phyloP scores from a whole-genome alignment of 371 early-diverging fungal genomes.

The Mortierella sp. region DNA sequence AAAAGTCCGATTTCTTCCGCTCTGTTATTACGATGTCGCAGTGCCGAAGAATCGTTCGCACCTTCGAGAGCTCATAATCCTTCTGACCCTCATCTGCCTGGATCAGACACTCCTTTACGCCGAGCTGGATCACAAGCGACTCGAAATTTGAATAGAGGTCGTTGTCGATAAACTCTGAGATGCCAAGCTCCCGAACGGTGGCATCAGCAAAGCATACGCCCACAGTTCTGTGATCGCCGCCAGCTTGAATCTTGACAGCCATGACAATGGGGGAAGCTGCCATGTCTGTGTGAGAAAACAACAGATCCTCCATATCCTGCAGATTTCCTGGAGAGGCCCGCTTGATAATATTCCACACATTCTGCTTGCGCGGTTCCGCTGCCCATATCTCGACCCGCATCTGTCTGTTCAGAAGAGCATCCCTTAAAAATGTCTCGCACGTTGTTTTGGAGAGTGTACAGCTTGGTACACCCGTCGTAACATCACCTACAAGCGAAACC shows the following conservation, averaged over 20 bases:
- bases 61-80: constrained; percentile 76
- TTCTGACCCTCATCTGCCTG: constrained; percentile 64
- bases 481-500: constrained; percentile 56
- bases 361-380: constrained; percentile 58
- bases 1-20: constrained; percentile 71
- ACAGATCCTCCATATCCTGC: constrained; percentile 88
- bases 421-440: constrained; percentile 82
- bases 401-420: constrained; percentile 80
- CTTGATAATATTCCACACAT: constrained; percentile 57
- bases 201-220: constrained; percentile 93
- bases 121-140: constrained; percentile 90
- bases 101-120: constrained; percentile 91
- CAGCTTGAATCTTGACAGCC: constrained; percentile 71
- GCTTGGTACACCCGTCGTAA: constrained; percentile 73
- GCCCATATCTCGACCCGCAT: constrained; percentile 90
- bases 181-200: constrained; percentile 79
- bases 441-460: constrained; percentile 81
- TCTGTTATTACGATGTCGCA: constrained; percentile 83
- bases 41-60: constrained; percentile 74
- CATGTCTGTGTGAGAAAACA: constrained; percentile 81
- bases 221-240: constrained; percentile 73
- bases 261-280: constrained; percentile 84
- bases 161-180: constrained; percentile 92
- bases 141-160: constrained; percentile 93
- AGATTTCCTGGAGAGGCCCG: constrained; percentile 94